Percentiles rank a stretch among this genome's conserved stretches.
Evolutionary conservation across 2,329 filamentous ascomycete species (phyloP).

Genomic region (Colletotrichum spinosum): DNA sequence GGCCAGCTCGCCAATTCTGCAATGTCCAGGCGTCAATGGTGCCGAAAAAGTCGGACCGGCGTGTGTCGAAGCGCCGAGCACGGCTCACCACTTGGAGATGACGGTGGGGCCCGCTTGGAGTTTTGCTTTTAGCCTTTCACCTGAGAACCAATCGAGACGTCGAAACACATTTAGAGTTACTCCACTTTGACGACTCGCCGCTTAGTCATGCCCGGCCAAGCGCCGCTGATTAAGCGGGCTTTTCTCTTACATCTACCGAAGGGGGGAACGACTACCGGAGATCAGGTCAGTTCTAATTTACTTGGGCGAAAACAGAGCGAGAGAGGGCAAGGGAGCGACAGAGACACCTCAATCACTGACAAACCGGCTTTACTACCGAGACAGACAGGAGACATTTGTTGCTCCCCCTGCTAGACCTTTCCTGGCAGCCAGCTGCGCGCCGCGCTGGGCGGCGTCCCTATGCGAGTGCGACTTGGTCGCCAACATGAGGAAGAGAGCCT

Average conservation of each 20-base stretch:
- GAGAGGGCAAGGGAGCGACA: too few relatives aligned
- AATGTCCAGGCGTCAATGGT: not conserved
- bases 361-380: not conserved
- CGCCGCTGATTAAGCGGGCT: slow-evolving; percentile 33
- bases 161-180: not conserved
- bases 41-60: slow-evolving; percentile 22
- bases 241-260: slow-evolving; percentile 25
- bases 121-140: slow-evolving; percentile 10
- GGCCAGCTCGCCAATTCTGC: not conserved
- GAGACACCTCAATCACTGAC: not conserved
- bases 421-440: slow-evolving; percentile 10
- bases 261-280: slow-evolving; percentile 17
- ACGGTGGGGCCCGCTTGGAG: slow-evolving; percentile 8
- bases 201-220: fast-evolving
- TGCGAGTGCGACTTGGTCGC: slow-evolving; percentile 5
- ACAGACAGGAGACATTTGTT: slow-evolving; percentile 1
- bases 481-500: slow-evolving; percentile 50
- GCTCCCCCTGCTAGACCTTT: not conserved
- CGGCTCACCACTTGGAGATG: not conserved
- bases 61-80: slow-evolving; percentile 16
- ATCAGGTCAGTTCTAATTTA: slow-evolving; percentile 7
- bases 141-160: slow-evolving; percentile 1
- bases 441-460: slow-evolving; percentile 19
- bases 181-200: not conserved
- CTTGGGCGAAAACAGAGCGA: slow-evolving; percentile 1